A percentile compares a stretch with the other conserved stretches of the same genome.
Conservation (phyloP, 192 early-diverging fungal species). For the Backusella westeae region DNA sequence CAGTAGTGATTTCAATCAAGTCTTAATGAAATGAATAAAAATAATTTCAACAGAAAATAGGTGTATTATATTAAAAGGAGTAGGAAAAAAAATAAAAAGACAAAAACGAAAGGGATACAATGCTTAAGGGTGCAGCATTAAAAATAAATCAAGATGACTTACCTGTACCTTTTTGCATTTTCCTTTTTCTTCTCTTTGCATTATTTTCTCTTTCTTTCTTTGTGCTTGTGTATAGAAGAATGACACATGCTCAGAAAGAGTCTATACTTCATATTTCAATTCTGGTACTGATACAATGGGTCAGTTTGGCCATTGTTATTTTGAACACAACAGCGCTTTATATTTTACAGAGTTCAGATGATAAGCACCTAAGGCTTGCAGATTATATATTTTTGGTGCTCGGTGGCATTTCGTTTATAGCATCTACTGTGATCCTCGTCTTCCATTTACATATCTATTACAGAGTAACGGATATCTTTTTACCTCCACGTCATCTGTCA, state of each 20-base stretch:
- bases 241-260: not conserved
- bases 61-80: conserved; percentile 1
- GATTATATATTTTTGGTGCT: not conserved
- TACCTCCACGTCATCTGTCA: not conserved
- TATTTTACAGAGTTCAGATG: not conserved
- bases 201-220: not conserved
- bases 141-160: not conserved
- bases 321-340: not conserved
- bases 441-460: not conserved
- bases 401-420: not conserved
- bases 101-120: not conserved
- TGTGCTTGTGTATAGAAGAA: not conserved
- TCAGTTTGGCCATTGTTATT: not conserved
- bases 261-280: not conserved
- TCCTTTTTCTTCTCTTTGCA: not conserved
- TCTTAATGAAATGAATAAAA: not conserved
- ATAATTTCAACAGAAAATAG: not conserved
- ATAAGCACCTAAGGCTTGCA: not conserved
- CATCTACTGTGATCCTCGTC: not conserved
- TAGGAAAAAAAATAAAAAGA: not conserved
- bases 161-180: not conserved
- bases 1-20: not conserved
- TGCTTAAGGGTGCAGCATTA: not conserved
- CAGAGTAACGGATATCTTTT: not conserved
- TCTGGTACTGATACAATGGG: not conserved